phyloP scores from a whole-genome alignment of 805 yeast genomes.

The Sungouiella blattae region DNA sequence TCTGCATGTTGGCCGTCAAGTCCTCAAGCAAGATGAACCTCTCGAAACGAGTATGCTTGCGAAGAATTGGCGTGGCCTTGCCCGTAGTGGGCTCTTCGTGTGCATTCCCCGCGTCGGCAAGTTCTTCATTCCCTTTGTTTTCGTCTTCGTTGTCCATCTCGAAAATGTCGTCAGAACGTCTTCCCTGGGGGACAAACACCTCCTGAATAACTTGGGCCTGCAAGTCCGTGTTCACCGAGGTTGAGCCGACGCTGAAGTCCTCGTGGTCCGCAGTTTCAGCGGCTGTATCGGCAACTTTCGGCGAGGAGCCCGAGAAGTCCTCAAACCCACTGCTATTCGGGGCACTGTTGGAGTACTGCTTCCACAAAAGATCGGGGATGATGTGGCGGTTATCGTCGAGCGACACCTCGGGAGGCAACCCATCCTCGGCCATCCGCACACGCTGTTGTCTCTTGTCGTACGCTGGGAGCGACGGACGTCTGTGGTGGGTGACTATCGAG shows the following conservation, averaged over 20 bases:
- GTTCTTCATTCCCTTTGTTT: too few species aligned
- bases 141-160: constrained; percentile 43
- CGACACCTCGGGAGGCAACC: constrained; percentile 72
- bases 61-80: constrained; percentile 17
- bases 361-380: constrained; percentile 77
- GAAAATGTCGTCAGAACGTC: constrained; percentile 37
- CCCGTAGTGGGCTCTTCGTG: constrained; percentile 2
- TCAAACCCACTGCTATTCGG: constrained; percentile 13
- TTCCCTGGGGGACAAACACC: constrained; percentile 38
- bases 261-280: constrained; percentile 9
- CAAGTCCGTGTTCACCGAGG: constrained; percentile 35
- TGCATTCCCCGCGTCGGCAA: constrained; percentile 4
- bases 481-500: constrained; percentile 1
- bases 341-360: constrained; percentile 46
- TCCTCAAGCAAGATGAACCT: constrained; percentile 88
- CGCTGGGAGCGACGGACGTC: constrained; percentile 4
- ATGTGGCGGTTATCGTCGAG: constrained; percentile 90
- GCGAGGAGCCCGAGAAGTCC: constrained; percentile 5
- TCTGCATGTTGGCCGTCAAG: constrained; percentile 73
- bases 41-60: constrained; percentile 58
- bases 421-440: constrained; percentile 18
- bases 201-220: constrained; percentile 38
- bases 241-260: constrained; percentile 26
- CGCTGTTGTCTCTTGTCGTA: too few species aligned
- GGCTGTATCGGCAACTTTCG: constrained; percentile 3